phyloP scores from a whole-genome alignment of 192 early-diverging fungal genomes.

The Coemansia sp. region DNA sequence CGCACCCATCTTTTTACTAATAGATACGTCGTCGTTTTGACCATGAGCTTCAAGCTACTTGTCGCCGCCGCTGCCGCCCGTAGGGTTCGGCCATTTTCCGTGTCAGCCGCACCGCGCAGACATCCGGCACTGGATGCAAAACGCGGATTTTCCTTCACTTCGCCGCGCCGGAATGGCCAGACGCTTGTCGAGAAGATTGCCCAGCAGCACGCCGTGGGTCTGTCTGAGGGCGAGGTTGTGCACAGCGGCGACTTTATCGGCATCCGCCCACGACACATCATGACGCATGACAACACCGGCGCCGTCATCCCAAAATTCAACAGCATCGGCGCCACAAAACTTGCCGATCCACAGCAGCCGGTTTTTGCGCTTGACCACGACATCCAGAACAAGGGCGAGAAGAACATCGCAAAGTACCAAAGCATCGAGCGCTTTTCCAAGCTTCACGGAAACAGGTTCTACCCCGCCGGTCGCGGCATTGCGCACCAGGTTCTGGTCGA shows the following conservation, averaged over 20 bases:
- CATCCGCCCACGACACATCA: slow-evolving; percentile 86
- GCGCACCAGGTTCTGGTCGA: slow-evolving; percentile 98
- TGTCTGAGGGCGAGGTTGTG: slow-evolving; percentile 66
- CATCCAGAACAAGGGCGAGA: slow-evolving; percentile 93
- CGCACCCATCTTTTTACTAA: not conserved
- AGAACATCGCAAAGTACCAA: slow-evolving; percentile 87
- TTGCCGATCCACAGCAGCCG: slow-evolving; percentile 76
- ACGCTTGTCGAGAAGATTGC: slow-evolving; percentile 96
- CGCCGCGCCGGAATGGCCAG: slow-evolving; percentile 54
- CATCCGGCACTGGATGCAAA: slow-evolving; percentile 18
- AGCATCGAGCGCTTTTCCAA: slow-evolving; percentile 83
- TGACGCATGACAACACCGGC: slow-evolving; percentile 98
- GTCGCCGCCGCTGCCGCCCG: slow-evolving; percentile 52
- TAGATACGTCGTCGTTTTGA: not conserved
- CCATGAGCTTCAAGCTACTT: slow-evolving; percentile 52
- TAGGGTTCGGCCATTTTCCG: slow-evolving; percentile 9
- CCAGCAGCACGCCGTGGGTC: slow-evolving; percentile 83
- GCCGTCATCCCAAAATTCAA: slow-evolving; percentile 92
- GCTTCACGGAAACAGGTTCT: slow-evolving; percentile 82
- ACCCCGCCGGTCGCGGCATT: slow-evolving; percentile 95
- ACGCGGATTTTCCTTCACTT: slow-evolving; percentile 33
- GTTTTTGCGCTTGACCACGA: slow-evolving; percentile 99
- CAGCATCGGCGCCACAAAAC: slow-evolving; percentile 83
- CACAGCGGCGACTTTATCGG: slow-evolving; percentile 91
- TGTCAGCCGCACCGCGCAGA: slow-evolving; percentile 5